A percentile compares a stretch with the other conserved stretches of the same genome.
phyloP scores from a whole-genome alignment of 2,329 filamentous ascomycete species.

The Neofusicoccum cordaticola region DNA sequence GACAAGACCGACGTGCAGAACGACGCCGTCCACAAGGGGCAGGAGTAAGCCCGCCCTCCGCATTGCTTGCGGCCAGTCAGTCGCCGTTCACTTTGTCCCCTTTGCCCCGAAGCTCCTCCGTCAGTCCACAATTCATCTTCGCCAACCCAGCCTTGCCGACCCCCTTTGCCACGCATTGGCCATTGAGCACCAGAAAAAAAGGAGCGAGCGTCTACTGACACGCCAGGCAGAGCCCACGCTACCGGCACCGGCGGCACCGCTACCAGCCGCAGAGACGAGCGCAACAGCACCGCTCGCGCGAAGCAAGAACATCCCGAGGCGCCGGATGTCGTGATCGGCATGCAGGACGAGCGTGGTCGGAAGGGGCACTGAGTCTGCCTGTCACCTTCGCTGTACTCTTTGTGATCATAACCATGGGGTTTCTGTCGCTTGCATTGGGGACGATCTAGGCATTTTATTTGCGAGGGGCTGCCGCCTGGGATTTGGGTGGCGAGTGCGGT shows the following conservation, averaged over 20 bases:
- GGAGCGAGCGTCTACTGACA: too few relatives aligned
- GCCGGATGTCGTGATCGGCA: constrained; percentile 47
- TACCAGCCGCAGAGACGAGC: constrained; percentile 37
- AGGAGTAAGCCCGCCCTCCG: constrained; percentile 29
- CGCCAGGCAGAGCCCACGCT: constrained; percentile 21
- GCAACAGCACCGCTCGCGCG: constrained; percentile 37
- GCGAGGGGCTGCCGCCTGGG: too few relatives aligned
- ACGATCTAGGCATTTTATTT: neutral
- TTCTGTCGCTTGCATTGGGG: neutral
- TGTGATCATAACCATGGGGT: too few relatives aligned
- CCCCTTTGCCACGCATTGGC: too few relatives aligned
- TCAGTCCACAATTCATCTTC: neutral
- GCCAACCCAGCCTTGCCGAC: neutral
- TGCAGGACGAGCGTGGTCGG: constrained; percentile 51
- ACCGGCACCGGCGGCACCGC: constrained; percentile 40
- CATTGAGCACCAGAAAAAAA: too few relatives aligned
- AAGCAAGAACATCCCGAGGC: constrained; percentile 50
- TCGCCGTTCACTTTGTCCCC: neutral
- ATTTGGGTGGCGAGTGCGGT: too few relatives aligned
- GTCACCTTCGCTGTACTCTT: too few relatives aligned
- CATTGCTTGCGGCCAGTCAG: neutral
- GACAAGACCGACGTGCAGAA: constrained; percentile 36
- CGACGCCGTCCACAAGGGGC: constrained; percentile 28
- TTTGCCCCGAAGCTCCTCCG: neutral
- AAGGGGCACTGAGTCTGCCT: constrained; percentile 30